Evolutionary conservation across 106 monocot genomes (phyloP), one percentile per base, ranked within the genome.

Genomic region (Acanthochlamys bracteata): DNA sequence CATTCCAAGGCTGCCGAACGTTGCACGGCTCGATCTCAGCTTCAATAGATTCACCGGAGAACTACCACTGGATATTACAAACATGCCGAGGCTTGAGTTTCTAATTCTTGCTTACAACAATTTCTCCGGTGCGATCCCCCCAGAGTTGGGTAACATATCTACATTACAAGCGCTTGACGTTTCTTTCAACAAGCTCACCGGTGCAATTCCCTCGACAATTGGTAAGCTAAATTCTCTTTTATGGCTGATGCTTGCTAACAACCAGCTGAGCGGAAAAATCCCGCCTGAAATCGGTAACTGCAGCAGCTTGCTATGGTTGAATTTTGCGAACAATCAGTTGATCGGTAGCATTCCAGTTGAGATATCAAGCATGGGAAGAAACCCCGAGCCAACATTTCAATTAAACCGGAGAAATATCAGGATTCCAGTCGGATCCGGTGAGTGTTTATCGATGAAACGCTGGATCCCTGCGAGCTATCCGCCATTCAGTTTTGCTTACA

Each of bases 241-340:
- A 11, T 94, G 90, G 89, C 73, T 94, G 12, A 86, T 81, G 79
- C 79, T 94, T 11, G 84, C 75, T 11, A 69, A 74, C 63, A 94
- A 94, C 63, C 46, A 62, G 21, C 55, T 94, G 0, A 52, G 60
- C n/a, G 94, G 94, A 7, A 41, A 22, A 24, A 94, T 94, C 1
- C 94, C 94, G n/a, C 20, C 77, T 42, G 86, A 86, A 68, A 86
- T 94, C 11, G 90, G 94, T 0, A 80, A 76, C 15, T 94, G 94
- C 73, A 73, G 59, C 43, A 90, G 90, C 66, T 59, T 94, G 24
- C 65, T 90, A 1, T 90, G 90, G 90, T 60, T 94, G 53, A 86
- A 94, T 58, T 84, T 94, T 11, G 94, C 86, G 6, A 71, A 79
- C 33, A 94, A 94, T 63, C 26, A 20, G 21, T 57, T 94, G 14